Evolutionary conservation across 2,329 filamentous ascomycete genomes (phyloP).

Genomic region (Pseudocercospora crystallina): DNA sequence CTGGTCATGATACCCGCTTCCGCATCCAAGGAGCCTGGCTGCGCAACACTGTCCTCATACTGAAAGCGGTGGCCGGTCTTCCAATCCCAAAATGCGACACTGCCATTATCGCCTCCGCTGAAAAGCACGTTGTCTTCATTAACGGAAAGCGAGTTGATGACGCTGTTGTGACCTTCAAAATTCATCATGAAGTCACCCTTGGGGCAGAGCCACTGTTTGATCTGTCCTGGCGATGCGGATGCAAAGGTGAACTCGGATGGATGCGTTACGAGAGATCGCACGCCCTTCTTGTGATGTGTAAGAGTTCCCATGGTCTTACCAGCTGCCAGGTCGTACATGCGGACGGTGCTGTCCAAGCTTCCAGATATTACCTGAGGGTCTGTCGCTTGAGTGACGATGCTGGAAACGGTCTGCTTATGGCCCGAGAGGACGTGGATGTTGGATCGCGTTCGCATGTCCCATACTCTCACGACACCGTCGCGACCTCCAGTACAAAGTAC

Average conservation of each 20-base stretch:
- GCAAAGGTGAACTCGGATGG: slow-evolving; percentile 96
- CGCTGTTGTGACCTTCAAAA: slow-evolving; percentile 92
- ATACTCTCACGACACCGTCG: slow-evolving; percentile 91
- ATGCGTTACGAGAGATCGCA: slow-evolving; percentile 79
- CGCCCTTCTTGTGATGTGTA: slow-evolving; percentile 98
- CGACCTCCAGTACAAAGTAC: slow-evolving; percentile 92
- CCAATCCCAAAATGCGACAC: slow-evolving; percentile 98
- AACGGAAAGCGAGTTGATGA: slow-evolving; percentile 90
- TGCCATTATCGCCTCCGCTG: slow-evolving; percentile 92
- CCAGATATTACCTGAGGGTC: slow-evolving; percentile 93
- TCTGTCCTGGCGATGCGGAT: slow-evolving; percentile 83
- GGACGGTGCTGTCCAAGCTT: slow-evolving; percentile 88
- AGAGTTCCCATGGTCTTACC: slow-evolving; percentile 95
- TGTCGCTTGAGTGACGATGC: slow-evolving; percentile 89
- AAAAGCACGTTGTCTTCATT: slow-evolving; percentile 96
- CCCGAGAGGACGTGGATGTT: slow-evolving; percentile 93
- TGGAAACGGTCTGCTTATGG: slow-evolving; percentile 86
- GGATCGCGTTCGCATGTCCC: slow-evolving; percentile 96
- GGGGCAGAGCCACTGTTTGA: slow-evolving; percentile 99
- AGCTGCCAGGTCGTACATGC: slow-evolving; percentile 92
- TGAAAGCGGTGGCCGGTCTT: slow-evolving; percentile 94
- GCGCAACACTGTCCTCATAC: slow-evolving; percentile 82
- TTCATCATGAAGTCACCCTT: slow-evolving; percentile 99
- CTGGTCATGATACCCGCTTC: slow-evolving; percentile 94
- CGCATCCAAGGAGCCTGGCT: slow-evolving; percentile 89